Evolutionary conservation across 2,329 filamentous ascomycete genomes (phyloP).

Genomic region (Huntiella abstrusa): DNA sequence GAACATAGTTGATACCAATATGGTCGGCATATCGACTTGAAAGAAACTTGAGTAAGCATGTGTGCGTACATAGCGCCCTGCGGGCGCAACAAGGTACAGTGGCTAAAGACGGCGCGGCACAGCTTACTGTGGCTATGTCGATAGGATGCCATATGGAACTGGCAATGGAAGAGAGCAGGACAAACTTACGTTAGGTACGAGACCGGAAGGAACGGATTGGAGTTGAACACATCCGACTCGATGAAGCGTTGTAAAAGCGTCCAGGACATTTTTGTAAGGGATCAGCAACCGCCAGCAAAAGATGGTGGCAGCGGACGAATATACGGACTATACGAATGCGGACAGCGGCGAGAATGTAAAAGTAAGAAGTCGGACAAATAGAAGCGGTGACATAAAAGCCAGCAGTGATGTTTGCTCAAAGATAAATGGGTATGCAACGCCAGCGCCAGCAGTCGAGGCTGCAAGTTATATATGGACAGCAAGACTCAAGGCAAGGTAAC

Average conservation of each 20-base stretch:
- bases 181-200: conserved; percentile 65
- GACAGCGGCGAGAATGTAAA: too few species aligned
- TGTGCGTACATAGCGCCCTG: background rate
- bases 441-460: too few species aligned
- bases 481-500: too few species aligned
- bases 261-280: conserved; percentile 45
- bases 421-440: too few species aligned
- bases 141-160: background rate
- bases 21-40: conserved; percentile 69
- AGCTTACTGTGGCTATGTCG: background rate
- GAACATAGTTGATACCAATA: conserved; percentile 75
- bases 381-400: background rate
- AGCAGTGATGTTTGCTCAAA: too few species aligned
- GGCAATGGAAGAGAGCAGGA: background rate
- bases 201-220: conserved; percentile 73
- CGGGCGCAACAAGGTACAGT: background rate
- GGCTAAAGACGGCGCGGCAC: background rate
- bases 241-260: conserved; percentile 78
- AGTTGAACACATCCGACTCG: conserved; percentile 86
- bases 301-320: background rate
- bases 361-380: background rate
- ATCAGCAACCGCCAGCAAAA: background rate
- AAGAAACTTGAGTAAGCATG: conserved; percentile 6
- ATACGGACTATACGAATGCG: background rate
- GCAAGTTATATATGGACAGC: too few species aligned